These are phyloP conservation scores for Blastocystis sp. DNA, from an alignment of 352 stramenopile species.

Conservation along the genomic window DNA sequence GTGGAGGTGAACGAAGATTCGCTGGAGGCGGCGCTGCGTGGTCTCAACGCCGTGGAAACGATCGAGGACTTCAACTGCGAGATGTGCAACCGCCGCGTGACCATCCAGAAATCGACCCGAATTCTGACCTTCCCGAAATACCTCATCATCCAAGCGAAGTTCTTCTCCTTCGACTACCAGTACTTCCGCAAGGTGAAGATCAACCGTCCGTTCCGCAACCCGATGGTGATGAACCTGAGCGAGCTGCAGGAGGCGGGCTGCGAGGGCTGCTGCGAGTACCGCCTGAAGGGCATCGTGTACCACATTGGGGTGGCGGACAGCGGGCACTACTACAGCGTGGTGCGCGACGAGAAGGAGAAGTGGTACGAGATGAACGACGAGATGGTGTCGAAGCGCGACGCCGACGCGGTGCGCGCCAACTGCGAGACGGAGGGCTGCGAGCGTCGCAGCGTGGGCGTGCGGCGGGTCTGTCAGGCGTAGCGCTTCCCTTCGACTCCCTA, in stretches of 20 bases:
- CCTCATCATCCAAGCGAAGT: constrained; percentile 12
- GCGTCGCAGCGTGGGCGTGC: background rate
- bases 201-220: background rate
- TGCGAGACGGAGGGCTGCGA: background rate
- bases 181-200: background rate
- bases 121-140: background rate
- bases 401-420: background rate
- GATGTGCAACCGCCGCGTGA: background rate
- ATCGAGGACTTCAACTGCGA: constrained; percentile 1
- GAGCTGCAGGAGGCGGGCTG: background rate
- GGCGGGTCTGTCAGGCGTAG: background rate
- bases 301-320: constrained; percentile 1
- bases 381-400: background rate
- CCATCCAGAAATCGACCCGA: background rate
- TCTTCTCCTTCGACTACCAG: constrained; percentile 14
- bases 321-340: constrained; percentile 4
- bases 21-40: background rate
- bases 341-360: background rate
- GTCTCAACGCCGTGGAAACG: background rate
- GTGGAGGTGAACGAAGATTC: background rate
- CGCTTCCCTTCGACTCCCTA: background rate
- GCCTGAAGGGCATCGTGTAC: background rate
- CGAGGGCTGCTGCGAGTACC: background rate
- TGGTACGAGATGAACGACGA: constrained; percentile 40
- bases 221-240: background rate